Conservation (phyloP, 2,329 filamentous ascomycete species). For the Paradendryphiella salina region DNA sequence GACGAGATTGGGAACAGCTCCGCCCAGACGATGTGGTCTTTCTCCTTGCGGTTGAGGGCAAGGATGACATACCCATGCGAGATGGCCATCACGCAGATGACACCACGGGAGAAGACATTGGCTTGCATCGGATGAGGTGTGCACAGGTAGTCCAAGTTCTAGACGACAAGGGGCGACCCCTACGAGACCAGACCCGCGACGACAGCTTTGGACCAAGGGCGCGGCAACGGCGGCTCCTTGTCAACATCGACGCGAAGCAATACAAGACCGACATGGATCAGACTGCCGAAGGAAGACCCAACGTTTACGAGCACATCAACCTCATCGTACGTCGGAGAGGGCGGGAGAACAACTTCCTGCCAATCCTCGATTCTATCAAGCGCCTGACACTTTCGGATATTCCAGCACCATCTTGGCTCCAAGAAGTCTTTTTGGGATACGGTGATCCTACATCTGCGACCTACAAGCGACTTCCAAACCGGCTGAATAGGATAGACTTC, state of each 20-base stretch:
- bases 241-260: constrained; percentile 77
- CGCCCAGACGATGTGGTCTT: constrained; percentile 89
- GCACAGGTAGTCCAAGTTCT: constrained; percentile 85
- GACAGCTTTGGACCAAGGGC: constrained; percentile 65
- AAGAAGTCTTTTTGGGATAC: constrained; percentile 97
- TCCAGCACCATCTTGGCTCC: constrained; percentile 85
- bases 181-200: constrained; percentile 66
- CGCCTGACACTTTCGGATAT: constrained; percentile 82
- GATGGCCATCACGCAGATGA: constrained; percentile 58
- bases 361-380: constrained; percentile 88
- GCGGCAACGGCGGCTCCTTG: constrained; percentile 69
- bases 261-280: constrained; percentile 77
- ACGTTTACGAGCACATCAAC: constrained; percentile 85
- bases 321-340: constrained; percentile 79
- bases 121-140: constrained; percentile 72
- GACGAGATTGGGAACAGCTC: constrained; percentile 87
- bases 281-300: constrained; percentile 66
- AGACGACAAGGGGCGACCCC: constrained; percentile 77
- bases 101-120: constrained; percentile 63
- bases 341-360: constrained; percentile 96
- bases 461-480: constrained; percentile 79
- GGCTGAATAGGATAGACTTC: constrained; percentile 80
- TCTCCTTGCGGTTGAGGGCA: constrained; percentile 73
- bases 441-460: constrained; percentile 87
- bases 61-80: constrained; percentile 54